A percentile compares a stretch with the other conserved stretches of the same genome.
Conservation (phyloP, 306 rosid genomes). For the Benincasa hispida region DNA sequence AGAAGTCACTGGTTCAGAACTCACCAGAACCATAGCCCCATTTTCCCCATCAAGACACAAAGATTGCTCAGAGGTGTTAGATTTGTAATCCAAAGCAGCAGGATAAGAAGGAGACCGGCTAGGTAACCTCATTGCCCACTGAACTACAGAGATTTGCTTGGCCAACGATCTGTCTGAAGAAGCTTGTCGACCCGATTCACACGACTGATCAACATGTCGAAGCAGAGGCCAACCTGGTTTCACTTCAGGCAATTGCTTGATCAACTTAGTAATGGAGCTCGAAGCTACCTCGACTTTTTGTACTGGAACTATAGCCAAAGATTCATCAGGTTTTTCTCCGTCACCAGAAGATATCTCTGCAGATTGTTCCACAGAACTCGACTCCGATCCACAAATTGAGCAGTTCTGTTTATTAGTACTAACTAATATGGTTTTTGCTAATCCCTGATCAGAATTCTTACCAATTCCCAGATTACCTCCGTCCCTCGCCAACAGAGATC, state of each 20-base stretch:
- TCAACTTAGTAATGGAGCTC: conserved; percentile 21
- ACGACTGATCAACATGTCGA: conserved; percentile 24
- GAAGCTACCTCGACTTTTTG: conserved; percentile 21
- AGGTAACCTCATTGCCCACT: conserved; percentile 95
- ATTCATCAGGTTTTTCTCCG: conserved; percentile 20
- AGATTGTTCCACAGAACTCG: conserved; percentile 22
- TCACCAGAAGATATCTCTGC: conserved; percentile 26
- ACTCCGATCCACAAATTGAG: conserved; percentile 34
- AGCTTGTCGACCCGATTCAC: conserved; percentile 15
- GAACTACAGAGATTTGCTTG: conserved; percentile 61
- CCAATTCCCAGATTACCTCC: background rate
- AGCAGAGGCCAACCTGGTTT: conserved; percentile 97
- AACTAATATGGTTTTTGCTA: conserved; percentile 36
- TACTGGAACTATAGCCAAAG: conserved; percentile 73
- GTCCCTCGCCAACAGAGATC: conserved; percentile 12
- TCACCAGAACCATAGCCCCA: conserved; percentile 68
- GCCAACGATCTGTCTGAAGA: conserved; percentile 16
- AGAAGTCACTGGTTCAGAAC: conserved; percentile 20
- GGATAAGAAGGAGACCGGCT: conserved; percentile 27
- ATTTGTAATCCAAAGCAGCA: conserved; percentile 18
- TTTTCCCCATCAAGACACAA: conserved; percentile 41
- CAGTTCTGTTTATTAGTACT: conserved; percentile 25
- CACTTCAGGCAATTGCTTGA: conserved; percentile 31
- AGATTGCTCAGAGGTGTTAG: conserved; percentile 19
- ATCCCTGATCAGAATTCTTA: conserved; percentile 32